Evolutionary conservation across 345 rosid genomes (phyloP).

Genomic region (Linum usitatissimum): DNA sequence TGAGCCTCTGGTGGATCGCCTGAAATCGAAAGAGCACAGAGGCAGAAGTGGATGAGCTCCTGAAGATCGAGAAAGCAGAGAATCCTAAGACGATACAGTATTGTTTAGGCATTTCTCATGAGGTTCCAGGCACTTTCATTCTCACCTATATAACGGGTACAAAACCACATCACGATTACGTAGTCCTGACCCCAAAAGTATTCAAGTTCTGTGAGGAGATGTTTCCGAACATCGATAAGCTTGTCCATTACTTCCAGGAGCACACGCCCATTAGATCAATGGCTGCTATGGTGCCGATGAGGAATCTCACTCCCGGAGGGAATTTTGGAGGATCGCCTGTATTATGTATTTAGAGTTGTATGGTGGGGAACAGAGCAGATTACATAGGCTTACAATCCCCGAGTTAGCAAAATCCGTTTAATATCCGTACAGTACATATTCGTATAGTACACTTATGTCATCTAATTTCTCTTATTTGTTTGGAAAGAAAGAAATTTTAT

Average conservation of each 20-base stretch:
- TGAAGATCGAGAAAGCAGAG: constrained; percentile 62
- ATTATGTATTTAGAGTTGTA: no score
- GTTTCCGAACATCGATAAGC: constrained; percentile 93
- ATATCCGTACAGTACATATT: no score
- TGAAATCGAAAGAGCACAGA: constrained; percentile 67
- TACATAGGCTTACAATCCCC: no score
- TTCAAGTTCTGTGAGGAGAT: constrained; percentile 91
- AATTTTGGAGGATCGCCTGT: no score
- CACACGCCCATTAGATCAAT: constrained; percentile 86
- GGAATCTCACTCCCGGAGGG: constrained; percentile 81
- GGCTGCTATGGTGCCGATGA: constrained; percentile 97
- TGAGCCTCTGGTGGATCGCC: constrained; percentile 78
- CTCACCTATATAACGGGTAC: constrained; percentile 80
- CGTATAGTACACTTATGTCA: no score
- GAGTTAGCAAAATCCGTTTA: no score
- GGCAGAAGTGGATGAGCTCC: constrained; percentile 79
- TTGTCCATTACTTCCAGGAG: constrained; percentile 90
- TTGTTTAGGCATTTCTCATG: constrained; percentile 83
- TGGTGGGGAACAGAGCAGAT: no score
- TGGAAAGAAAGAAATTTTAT: no score
- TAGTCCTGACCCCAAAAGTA: constrained; percentile 95
- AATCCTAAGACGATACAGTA: constrained; percentile 79
- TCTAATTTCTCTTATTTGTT: no score
- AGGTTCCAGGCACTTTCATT: constrained; percentile 94
- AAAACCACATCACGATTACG: constrained; percentile 91